Conservation (phyloP, 805 yeast genomes). For the Tetrapisispora iriomotensis region DNA sequence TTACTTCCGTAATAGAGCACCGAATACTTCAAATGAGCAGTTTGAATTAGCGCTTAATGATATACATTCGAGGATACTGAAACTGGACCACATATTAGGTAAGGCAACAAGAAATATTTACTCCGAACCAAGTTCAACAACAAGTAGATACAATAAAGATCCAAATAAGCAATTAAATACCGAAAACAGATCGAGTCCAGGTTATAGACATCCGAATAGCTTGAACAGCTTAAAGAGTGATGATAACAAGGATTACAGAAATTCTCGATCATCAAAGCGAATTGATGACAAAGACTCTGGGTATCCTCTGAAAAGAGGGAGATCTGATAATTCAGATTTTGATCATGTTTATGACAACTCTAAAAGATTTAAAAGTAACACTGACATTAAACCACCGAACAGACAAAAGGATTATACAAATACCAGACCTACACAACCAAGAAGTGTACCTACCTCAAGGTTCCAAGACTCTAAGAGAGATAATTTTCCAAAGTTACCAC, state of each 20-base stretch:
- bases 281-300: neutral
- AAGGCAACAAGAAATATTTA: constrained; percentile 6
- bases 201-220: neutral
- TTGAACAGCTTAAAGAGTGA: neutral
- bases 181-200: neutral
- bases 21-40: neutral
- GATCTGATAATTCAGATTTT: neutral
- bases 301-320: neutral
- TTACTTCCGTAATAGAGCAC: neutral
- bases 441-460: neutral
- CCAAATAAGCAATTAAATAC: no score
- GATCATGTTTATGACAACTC: neutral
- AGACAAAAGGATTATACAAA: constrained; percentile 4
- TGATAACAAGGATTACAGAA: neutral
- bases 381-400: constrained; percentile 1
- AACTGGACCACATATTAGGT: neutral
- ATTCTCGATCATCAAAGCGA: neutral
- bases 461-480: neutral
- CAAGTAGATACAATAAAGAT: constrained; percentile 13
- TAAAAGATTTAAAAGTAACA: constrained; percentile 1
- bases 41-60: neutral
- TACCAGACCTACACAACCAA: neutral
- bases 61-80: neutral
- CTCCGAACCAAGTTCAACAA: constrained; percentile 6
- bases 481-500: constrained; percentile 12